Base-by-base conservation (phyloP, 2,329 filamentous ascomycete species). In the Phialocephala subalpina region DNA sequence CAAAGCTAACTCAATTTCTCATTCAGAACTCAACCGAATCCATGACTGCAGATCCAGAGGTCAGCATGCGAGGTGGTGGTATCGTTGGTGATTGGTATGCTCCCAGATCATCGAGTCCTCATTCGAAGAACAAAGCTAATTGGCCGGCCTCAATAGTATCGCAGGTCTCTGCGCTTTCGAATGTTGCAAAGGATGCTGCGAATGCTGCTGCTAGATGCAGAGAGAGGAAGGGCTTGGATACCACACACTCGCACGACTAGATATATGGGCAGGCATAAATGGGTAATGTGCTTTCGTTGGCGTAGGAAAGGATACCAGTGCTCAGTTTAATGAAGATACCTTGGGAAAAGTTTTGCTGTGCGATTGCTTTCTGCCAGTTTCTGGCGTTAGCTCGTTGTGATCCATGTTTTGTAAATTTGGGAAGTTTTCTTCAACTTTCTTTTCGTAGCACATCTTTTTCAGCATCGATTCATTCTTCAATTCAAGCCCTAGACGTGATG, bases 151-250 rank as follows among this genome's bases (percentile, higher is more conserved):
- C 1, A 12, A 42, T 45, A 59, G 57, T 22, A 3, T 42, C 25
- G 57, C 4, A n/a, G 57, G 7, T 18, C 18, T 59, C 18, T 59
- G 35, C 22, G 35, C 22, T 20, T 59, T 59, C 40, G 57, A 59
- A 20, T 59, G 57, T 27, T 59, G 57, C 57, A 59, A 59, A 20
- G 57, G 18, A 3, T 53, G 49, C 27, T 53, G 49, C 49, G 49
- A 53, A n/a, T 59, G 57, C 57, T 59, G 57, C 57, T 59, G 57
- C 11, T 59, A 59, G n/a, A 59, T 58, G 45, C 22, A n/a, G 20
- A 6, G n/a, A 49, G 12, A n/a, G 11, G 20, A 22, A 27, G 6
- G 11, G 12, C 45, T 20, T 22, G 20, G 14, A 42, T 42, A 42
- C 18, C 20, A 25, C 18, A 20, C 45, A 2, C 40, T 42, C 7